A percentile compares a stretch with the other conserved stretches of the same genome.
These are phyloP conservation scores for Trichoderma harzianum DNA, from an alignment of 2,329 filamentous ascomycete genomes.

Conservation along the genomic window DNA sequence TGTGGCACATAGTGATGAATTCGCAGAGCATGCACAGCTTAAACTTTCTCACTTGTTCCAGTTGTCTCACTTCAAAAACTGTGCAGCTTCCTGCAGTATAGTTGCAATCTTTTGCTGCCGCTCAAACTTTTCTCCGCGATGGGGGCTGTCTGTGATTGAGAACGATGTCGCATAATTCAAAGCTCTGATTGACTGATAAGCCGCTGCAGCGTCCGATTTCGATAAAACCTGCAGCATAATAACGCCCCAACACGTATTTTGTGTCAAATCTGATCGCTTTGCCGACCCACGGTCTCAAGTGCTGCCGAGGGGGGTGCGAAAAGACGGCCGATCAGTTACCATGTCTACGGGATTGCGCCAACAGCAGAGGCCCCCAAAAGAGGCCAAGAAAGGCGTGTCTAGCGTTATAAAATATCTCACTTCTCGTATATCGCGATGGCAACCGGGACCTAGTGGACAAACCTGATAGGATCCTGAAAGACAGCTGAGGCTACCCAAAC, in stretches of 20 bases:
- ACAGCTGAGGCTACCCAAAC: neutral
- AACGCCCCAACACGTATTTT: neutral
- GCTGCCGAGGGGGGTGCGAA: neutral
- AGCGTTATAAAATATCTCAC: neutral
- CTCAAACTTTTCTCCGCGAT: neutral
- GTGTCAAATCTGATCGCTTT: neutral
- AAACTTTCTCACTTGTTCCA: neutral
- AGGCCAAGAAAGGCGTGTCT: neutral
- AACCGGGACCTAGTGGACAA: neutral
- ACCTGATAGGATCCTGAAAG: neutral
- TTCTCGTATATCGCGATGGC: neutral
- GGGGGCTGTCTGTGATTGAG: neutral
- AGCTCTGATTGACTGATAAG: neutral
- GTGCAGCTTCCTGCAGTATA: neutral
- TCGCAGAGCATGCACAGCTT: neutral
- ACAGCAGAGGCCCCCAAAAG: neutral
- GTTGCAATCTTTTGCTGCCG: neutral
- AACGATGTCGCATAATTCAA: neutral
- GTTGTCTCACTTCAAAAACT: neutral
- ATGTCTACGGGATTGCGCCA: neutral
- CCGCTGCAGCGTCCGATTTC: neutral
- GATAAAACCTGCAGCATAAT: neutral
- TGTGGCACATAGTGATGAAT: neutral
- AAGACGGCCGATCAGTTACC: neutral
- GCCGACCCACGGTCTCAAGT: neutral